Evolutionary conservation across 2,329 filamentous ascomycete genomes (phyloP).

Genomic region (Monosporascus sp.): DNA sequence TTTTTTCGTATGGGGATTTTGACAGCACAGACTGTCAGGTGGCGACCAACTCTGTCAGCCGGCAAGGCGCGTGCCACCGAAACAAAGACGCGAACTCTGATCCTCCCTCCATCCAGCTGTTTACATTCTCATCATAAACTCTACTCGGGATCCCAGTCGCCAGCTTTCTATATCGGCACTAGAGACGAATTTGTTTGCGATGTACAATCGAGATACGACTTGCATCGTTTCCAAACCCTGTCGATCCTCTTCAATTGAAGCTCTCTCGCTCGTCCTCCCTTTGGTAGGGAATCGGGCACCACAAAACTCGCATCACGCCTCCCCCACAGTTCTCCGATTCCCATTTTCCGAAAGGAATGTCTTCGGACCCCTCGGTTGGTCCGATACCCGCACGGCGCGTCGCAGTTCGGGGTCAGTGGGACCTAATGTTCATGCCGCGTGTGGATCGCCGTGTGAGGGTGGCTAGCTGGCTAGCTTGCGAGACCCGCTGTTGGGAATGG

Average conservation of each 20-base stretch:
- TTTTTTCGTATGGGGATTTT: no score
- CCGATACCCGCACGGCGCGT: conserved; percentile 39
- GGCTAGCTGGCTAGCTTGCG: conserved; percentile 39
- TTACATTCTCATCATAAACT: conserved; percentile 11
- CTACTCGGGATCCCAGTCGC: conserved; percentile 11
- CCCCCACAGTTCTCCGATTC: conserved; percentile 73
- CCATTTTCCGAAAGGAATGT: conserved; percentile 66
- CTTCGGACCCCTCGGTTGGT: conserved; percentile 40
- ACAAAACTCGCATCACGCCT: conserved; percentile 63
- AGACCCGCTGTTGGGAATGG: conserved; percentile 44
- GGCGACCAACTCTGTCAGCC: conserved; percentile 3
- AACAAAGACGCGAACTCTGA: conserved; percentile 5
- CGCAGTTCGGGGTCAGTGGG: conserved; percentile 57
- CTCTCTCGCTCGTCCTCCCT: conserved; percentile 40
- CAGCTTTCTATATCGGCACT: conserved; percentile 17
- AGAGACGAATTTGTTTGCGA: conserved; percentile 23
- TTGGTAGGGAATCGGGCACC: conserved; percentile 18
- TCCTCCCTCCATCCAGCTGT: conserved; percentile 8
- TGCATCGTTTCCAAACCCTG: conserved; percentile 8
- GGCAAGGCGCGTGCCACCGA: conserved; percentile 4
- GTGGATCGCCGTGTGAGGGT: conserved; percentile 35
- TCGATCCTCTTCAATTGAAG: conserved; percentile 22
- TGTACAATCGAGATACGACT: conserved; percentile 28
- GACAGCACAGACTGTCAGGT: not conserved
- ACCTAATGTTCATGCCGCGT: conserved; percentile 43